These are phyloP conservation scores for Neophaeococcomyces aloes DNA, from an alignment of 2,329 filamentous ascomycete species.

Conservation along the genomic window DNA sequence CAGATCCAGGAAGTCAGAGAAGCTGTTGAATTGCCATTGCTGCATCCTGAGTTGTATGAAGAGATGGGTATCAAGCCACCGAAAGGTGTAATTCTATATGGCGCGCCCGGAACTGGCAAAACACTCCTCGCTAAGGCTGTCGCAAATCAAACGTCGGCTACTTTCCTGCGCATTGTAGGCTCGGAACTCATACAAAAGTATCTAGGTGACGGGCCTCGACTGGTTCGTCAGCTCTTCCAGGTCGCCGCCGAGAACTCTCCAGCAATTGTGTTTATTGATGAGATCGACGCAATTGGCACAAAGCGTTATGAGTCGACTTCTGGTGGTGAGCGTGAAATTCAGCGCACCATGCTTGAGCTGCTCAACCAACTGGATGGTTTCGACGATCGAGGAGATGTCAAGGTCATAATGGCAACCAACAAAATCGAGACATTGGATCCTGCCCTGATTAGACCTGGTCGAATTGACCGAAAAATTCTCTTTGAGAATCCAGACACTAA, in stretches of 20 bases:
- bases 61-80: constrained; percentile 99
- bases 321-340: constrained; percentile 91
- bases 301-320: constrained; percentile 98
- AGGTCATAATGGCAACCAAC: constrained; percentile 99
- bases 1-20: constrained; percentile 98
- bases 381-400: constrained; percentile 96
- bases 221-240: constrained; percentile 84
- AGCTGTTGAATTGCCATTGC: constrained; percentile 85
- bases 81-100: constrained; percentile 98
- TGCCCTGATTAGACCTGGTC: constrained; percentile 87
- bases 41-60: constrained; percentile 95
- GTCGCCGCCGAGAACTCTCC: constrained; percentile 93
- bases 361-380: constrained; percentile 98
- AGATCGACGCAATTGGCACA: constrained; percentile 97
- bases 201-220: constrained; percentile 83
- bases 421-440: constrained; percentile 98
- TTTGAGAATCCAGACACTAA: constrained; percentile 71
- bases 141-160: constrained; percentile 96
- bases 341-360: constrained; percentile 96
- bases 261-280: constrained; percentile 97
- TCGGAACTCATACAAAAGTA: constrained; percentile 98
- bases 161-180: constrained; percentile 92
- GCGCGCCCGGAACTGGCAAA: constrained; percentile 93
- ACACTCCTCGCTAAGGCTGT: constrained; percentile 93
- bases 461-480: constrained; percentile 95